Conservation (phyloP, 495 filamentous ascomycete species). For the Hypoxylon fuscum region DNA sequence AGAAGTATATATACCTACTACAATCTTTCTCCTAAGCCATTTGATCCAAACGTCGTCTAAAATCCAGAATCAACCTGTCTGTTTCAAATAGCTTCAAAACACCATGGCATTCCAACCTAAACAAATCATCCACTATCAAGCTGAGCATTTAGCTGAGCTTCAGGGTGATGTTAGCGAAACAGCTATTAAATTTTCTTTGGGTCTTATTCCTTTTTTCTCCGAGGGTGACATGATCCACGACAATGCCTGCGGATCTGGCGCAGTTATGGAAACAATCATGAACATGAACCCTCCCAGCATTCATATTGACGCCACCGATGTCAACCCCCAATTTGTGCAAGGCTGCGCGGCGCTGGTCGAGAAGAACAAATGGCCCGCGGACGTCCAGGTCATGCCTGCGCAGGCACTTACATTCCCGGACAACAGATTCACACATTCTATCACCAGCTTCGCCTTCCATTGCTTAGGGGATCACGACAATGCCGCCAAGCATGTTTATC, state of each 20-base stretch:
- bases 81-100: no score
- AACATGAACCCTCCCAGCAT: conserved; percentile 19
- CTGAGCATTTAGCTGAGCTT: conserved; percentile 21
- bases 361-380: conserved; percentile 7
- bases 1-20: no score
- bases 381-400: conserved; percentile 14
- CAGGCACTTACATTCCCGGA: neutral
- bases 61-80: no score
- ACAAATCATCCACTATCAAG: conserved; percentile 15
- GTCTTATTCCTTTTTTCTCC: conserved; percentile 24
- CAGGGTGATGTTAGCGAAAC: conserved; percentile 18
- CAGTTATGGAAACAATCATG: conserved; percentile 36
- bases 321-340: conserved; percentile 32
- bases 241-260: conserved; percentile 42
- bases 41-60: no score
- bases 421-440: neutral
- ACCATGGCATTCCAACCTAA: conserved; percentile 21
- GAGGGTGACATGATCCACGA: conserved; percentile 38
- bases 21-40: no score
- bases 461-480: neutral
- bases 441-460: neutral
- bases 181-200: conserved; percentile 2
- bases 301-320: conserved; percentile 38
- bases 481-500: conserved; percentile 38
- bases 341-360: neutral